phyloP scores from a whole-genome alignment of 2,329 filamentous ascomycete genomes.

The Cryoendolithus antarcticus region DNA sequence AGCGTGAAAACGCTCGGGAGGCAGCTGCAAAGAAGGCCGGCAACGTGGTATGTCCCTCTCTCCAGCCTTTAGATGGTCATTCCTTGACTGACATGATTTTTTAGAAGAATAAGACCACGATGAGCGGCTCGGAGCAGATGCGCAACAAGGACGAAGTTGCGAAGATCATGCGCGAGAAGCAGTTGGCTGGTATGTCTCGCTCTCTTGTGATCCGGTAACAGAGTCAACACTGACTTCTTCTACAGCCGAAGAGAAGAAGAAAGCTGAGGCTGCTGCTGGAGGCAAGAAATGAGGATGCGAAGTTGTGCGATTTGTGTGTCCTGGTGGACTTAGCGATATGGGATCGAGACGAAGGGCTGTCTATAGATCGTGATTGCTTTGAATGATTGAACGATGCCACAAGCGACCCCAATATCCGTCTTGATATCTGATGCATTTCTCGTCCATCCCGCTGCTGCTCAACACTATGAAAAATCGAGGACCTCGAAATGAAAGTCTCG shows the following conservation, averaged over 20 bases:
- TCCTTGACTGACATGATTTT: background rate
- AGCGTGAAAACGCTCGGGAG: slow-evolving; percentile 85
- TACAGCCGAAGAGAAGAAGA: slow-evolving; percentile 19
- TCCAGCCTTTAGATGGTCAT: background rate
- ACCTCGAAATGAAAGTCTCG: too few species aligned
- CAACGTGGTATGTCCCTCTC: slow-evolving; percentile 39
- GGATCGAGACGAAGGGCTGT: too few species aligned
- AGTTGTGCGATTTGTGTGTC: too few species aligned
- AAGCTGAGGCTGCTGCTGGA: slow-evolving; percentile 9
- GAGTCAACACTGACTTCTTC: slow-evolving; percentile 6
- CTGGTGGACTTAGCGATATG: too few species aligned
- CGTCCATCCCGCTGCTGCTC: too few species aligned
- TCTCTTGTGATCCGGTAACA: background rate
- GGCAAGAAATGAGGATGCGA: slow-evolving; percentile 13
- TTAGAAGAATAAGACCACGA: slow-evolving; percentile 36
- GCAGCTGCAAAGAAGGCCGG: slow-evolving; percentile 63
- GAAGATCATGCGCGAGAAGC: slow-evolving; percentile 58
- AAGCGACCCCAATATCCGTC: too few species aligned
- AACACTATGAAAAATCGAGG: too few species aligned
- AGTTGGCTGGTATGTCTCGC: slow-evolving; percentile 41
- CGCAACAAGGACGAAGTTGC: slow-evolving; percentile 63
- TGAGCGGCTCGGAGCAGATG: slow-evolving; percentile 63
- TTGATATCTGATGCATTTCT: too few species aligned
- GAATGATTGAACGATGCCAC: too few species aligned
- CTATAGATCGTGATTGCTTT: too few species aligned